Evolutionary conservation across 495 filamentous ascomycete species (phyloP).

Genomic region (Entonaema liquescens): DNA sequence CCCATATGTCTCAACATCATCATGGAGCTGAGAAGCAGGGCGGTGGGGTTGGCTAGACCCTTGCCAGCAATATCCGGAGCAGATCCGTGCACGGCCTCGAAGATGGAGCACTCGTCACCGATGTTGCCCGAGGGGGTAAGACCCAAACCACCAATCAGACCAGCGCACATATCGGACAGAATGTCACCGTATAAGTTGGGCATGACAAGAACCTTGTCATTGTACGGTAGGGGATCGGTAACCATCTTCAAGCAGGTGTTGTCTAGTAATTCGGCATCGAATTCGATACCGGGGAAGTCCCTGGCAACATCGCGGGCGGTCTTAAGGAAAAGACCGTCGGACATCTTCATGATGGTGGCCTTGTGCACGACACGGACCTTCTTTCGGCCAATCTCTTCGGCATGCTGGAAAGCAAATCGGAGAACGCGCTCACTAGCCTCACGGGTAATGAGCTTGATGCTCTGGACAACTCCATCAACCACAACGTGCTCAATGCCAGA

Average conservation of each 20-base stretch:
- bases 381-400: slow-evolving; percentile 85
- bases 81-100: slow-evolving; percentile 98
- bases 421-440: slow-evolving; percentile 94
- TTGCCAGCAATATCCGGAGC: slow-evolving; percentile 98
- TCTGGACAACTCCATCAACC: slow-evolving; percentile 96
- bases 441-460: slow-evolving; percentile 97
- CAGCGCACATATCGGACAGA: slow-evolving; percentile 98
- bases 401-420: slow-evolving; percentile 97
- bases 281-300: slow-evolving; percentile 93
- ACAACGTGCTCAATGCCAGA: slow-evolving; percentile 99
- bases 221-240: slow-evolving; percentile 92
- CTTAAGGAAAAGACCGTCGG: slow-evolving; percentile 94
- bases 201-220: slow-evolving; percentile 99
- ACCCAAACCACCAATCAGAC: slow-evolving; percentile 96
- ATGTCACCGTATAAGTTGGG: slow-evolving; percentile 99
- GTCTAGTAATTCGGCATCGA: slow-evolving; percentile 96
- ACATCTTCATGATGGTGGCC: slow-evolving; percentile 99
- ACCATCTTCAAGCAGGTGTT: slow-evolving; percentile 99
- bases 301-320: slow-evolving; percentile 84
- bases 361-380: slow-evolving; percentile 99
- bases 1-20: slow-evolving; percentile 99
- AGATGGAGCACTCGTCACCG: slow-evolving; percentile 98
- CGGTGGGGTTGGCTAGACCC: slow-evolving; percentile 46
- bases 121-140: slow-evolving; percentile 98
- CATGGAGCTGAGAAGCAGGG: slow-evolving; percentile 45